Percentiles rank a stretch among this genome's conserved stretches.
Evolutionary conservation across 1,139 yeast genomes (phyloP).

Genomic region (Magnusiomyces clavatus): DNA sequence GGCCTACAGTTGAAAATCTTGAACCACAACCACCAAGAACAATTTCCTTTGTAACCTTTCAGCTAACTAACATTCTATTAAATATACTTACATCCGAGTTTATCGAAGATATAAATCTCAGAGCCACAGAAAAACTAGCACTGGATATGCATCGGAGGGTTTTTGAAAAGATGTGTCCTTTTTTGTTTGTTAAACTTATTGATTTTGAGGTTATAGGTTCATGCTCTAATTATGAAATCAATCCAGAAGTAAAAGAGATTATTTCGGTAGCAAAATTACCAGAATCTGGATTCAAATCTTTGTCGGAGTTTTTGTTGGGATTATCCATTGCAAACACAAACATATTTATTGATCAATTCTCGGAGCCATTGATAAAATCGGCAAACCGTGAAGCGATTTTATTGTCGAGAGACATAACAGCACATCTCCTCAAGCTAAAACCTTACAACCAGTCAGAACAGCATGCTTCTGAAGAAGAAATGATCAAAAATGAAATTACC

Average conservation of each 20-base stretch:
- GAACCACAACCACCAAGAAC: no score
- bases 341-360: constrained; percentile 16
- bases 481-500: constrained; percentile 17
- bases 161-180: constrained; percentile 20
- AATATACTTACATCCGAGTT: constrained; percentile 1
- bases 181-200: constrained; percentile 20
- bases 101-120: constrained; percentile 10
- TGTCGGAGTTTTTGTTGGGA: constrained; percentile 15
- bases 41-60: no score
- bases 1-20: no score
- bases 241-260: no score
- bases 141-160: constrained; percentile 21
- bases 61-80: background rate
- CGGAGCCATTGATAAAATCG: constrained; percentile 20
- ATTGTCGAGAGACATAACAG: constrained; percentile 2
- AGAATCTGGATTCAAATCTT: constrained; percentile 1
- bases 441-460: background rate
- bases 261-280: no score
- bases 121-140: constrained; percentile 21
- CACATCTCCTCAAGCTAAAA: constrained; percentile 1
- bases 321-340: constrained; percentile 15
- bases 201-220: constrained; percentile 20
- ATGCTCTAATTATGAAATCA: background rate
- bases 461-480: constrained; percentile 8
- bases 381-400: constrained; percentile 15